Evolutionary conservation across 1,139 yeast genomes (phyloP).

Genomic region (Kazachstania sp.): DNA sequence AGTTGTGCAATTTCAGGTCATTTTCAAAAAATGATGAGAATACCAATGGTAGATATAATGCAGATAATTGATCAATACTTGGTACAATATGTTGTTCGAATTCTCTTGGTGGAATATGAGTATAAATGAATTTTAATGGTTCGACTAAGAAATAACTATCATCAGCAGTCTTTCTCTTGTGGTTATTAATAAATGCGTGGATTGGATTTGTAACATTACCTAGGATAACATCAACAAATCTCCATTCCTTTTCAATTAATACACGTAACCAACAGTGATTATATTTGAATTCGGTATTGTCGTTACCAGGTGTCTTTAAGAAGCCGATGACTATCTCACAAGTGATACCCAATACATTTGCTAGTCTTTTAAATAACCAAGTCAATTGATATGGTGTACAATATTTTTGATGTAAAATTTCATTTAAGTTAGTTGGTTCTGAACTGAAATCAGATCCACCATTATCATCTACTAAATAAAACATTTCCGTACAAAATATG

Average conservation of each 20-base stretch:
- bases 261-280: constrained; percentile 91
- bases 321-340: constrained; percentile 77
- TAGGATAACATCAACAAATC: constrained; percentile 62
- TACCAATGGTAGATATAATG: constrained; percentile 72
- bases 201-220: constrained; percentile 51
- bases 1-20: constrained; percentile 52
- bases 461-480: constrained; percentile 33
- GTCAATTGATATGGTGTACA: constrained; percentile 72
- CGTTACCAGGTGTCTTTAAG: constrained; percentile 66
- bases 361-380: constrained; percentile 63
- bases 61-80: constrained; percentile 68
- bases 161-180: constrained; percentile 29
- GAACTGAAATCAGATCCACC: constrained; percentile 28
- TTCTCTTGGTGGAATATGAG: constrained; percentile 76
- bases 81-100: constrained; percentile 82
- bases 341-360: constrained; percentile 61
- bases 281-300: constrained; percentile 40
- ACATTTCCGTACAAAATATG: constrained; percentile 49
- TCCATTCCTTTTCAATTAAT: constrained; percentile 64
- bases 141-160: constrained; percentile 67
- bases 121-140: constrained; percentile 67
- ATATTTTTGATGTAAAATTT: constrained; percentile 32
- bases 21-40: constrained; percentile 71
- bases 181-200: constrained; percentile 32
- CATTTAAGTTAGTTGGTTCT: constrained; percentile 27